Evolutionary conservation across 495 filamentous ascomycete species (phyloP).

Genomic region (Letharia columbiana): DNA sequence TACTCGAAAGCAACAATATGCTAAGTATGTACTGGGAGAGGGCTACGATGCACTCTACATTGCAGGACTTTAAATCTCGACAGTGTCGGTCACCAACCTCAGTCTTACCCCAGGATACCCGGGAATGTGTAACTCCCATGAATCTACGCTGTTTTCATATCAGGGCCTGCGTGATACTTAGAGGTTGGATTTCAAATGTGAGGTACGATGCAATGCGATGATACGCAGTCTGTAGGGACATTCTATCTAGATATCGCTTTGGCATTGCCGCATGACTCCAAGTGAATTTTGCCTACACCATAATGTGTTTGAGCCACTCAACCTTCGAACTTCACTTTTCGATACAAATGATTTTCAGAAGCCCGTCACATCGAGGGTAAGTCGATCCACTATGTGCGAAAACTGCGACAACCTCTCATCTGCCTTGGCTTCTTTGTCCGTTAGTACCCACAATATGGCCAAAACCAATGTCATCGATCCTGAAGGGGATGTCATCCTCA

Average conservation of each 20-base stretch:
- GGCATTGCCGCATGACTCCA: not conserved
- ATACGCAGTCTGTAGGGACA: not conserved
- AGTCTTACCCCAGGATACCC: not conserved
- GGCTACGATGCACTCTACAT: too few relatives aligned
- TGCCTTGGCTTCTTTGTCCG: not conserved
- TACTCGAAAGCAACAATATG: too few relatives aligned
- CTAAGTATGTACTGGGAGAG: too few relatives aligned
- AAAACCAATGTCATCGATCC: conserved; percentile 7
- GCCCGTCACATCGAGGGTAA: not conserved
- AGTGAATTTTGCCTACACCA: too few relatives aligned
- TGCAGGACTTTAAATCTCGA: too few relatives aligned
- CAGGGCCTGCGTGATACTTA: not conserved
- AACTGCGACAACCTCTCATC: not conserved
- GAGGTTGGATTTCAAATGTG: not conserved
- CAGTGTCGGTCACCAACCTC: not conserved
- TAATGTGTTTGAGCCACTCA: not conserved
- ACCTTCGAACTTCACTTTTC: not conserved
- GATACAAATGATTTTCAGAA: not conserved
- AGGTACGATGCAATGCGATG: not conserved
- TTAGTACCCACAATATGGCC: not conserved
- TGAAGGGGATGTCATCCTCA: conserved; percentile 7
- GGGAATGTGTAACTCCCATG: not conserved
- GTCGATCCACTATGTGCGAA: not conserved
- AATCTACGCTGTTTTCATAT: not conserved
- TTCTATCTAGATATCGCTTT: not conserved